A percentile compares a stretch with the other conserved stretches of the same genome.
Evolutionary conservation across 2,329 filamentous ascomycete species (phyloP).

Genomic region (Tetracladium maxilliforme): DNA sequence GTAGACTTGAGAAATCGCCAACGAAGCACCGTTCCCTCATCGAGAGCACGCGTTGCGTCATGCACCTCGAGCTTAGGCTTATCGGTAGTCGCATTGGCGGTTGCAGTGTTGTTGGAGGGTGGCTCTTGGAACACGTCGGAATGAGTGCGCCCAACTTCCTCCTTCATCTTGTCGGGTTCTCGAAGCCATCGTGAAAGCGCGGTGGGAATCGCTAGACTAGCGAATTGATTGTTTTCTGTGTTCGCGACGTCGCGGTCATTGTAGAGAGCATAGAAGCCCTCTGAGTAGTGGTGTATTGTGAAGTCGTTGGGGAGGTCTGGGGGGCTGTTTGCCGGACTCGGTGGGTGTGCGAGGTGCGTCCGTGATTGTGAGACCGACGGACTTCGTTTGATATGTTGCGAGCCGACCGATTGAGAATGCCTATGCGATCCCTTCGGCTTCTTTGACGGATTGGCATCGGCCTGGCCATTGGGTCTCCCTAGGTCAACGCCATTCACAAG

Average conservation of each 20-base stretch:
- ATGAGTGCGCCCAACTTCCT: conserved; percentile 55
- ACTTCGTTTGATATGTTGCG: conserved; percentile 49
- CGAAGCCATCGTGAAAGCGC: conserved; percentile 66
- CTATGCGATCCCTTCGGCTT: conserved; percentile 74
- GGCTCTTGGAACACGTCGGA: no score
- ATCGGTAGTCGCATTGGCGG: conserved; percentile 33
- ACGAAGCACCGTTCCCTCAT: conserved; percentile 42
- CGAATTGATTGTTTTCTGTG: conserved; percentile 64
- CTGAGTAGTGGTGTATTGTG: conserved; percentile 54
- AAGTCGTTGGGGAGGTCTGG: conserved; percentile 49
- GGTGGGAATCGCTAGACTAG: conserved; percentile 60
- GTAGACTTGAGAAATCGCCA: conserved; percentile 52
- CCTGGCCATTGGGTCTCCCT: background rate
- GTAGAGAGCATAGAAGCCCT: conserved; percentile 63
- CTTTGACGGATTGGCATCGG: conserved; percentile 43
- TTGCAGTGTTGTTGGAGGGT: conserved; percentile 21
- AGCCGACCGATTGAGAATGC: conserved; percentile 59
- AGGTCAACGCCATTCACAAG: conserved; percentile 51
- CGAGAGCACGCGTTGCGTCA: no score
- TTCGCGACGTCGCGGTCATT: conserved; percentile 44
- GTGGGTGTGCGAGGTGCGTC: conserved; percentile 39
- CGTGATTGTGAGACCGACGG: conserved; percentile 45
- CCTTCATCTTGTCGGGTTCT: conserved; percentile 52
- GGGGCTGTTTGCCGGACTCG: conserved; percentile 67
- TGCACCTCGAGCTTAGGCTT: conserved; percentile 13